A percentile compares a stretch with the other conserved stretches of the same genome.
Evolutionary conservation across 2,329 filamentous ascomycete genomes (phyloP).

Genomic region (Scedosporium aurantiacum): DNA sequence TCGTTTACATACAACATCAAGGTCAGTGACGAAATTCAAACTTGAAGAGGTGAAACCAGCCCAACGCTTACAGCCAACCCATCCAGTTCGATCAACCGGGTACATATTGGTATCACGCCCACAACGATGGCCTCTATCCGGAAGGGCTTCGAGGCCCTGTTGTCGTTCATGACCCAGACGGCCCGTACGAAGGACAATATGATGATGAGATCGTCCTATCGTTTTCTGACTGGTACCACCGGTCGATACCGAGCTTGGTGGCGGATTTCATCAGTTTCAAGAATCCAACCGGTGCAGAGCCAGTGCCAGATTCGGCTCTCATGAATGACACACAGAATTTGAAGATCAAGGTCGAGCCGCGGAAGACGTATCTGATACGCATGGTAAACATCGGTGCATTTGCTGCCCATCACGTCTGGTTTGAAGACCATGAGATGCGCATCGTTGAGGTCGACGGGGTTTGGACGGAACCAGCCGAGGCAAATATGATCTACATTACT

Average conservation of each 20-base stretch:
- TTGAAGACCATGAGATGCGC: slow-evolving; percentile 54
- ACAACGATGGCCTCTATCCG: slow-evolving; percentile 56
- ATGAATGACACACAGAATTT: slow-evolving; percentile 60
- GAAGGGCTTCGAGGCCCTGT: slow-evolving; percentile 57
- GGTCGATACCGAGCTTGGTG: slow-evolving; percentile 37
- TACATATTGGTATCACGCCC: slow-evolving; percentile 73
- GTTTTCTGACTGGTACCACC: slow-evolving; percentile 62
- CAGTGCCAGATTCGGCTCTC: slow-evolving; percentile 56
- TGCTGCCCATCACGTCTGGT: slow-evolving; percentile 54
- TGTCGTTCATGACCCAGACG: slow-evolving; percentile 50
- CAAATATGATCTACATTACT: slow-evolving; percentile 53
- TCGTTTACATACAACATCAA: slow-evolving; percentile 61
- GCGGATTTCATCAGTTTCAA: slow-evolving; percentile 37
- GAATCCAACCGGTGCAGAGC: slow-evolving; percentile 49
- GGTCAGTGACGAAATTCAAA: slow-evolving; percentile 23
- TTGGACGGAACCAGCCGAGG: slow-evolving; percentile 49
- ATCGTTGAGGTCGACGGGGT: slow-evolving; percentile 66
- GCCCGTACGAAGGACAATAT: slow-evolving; percentile 45
- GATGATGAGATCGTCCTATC: slow-evolving; percentile 55
- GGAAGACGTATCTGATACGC: slow-evolving; percentile 62
- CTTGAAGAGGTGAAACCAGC: background rate
- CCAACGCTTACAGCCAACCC: background rate
- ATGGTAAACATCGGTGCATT: slow-evolving; percentile 67
- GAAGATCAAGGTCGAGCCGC: slow-evolving; percentile 47
- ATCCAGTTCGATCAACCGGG: slow-evolving; percentile 43